Evolutionary conservation across 2,329 filamentous ascomycete genomes (phyloP), one percentile per base, ranked within the genome.

Genomic region (Ophidiomyces ophidiicola): DNA sequence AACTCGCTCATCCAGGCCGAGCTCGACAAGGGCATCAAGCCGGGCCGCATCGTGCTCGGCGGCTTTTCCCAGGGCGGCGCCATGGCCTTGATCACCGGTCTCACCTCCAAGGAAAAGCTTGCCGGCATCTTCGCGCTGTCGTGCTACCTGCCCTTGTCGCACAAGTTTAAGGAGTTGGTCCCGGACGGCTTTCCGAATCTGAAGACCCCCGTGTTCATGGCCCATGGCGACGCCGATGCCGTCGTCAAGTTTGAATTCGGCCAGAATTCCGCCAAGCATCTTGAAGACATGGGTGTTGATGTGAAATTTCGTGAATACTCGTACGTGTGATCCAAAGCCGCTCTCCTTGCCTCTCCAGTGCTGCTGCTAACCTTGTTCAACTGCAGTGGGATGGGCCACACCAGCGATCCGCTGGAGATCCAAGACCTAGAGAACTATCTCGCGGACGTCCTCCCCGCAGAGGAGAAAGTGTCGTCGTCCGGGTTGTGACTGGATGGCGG

Each of bases 71-170:
- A 96, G 62, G 88, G 88, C 43, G 88, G 84, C 37, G 86, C 86
- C 41, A 85, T 94, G 70, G 76, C 84, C 14, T 62, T 96, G 26
- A 76, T 94, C 53, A 70, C 82, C 0, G 87, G 84, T 4, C 63
- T 93, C 29, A 93, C 86, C 3, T 73, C 68, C 48, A 69, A 71
- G 32, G 69, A 74, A 50, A 85, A 84, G 62, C 68, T 96, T 11
- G 88, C 77, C n/a, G 88, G 87, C 46, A 82, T 96, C 47, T 79
- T 94, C 46, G 85, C 80, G 5, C 63, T 96, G 45, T 90, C 82
- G 8, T 80, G 76, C 51, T 96, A 92, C 61, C 63, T 94, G 49
- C 69, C 85, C 14, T 67, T 94, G 32, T 69, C 74, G 46, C 65
- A 72, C 46, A 80, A 78, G 54, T 59, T 84, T 48, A 68, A 71